Evolutionary conservation across 2,329 filamentous ascomycete species (phyloP).

Genomic region (Ceratocystiopsis minuta): DNA sequence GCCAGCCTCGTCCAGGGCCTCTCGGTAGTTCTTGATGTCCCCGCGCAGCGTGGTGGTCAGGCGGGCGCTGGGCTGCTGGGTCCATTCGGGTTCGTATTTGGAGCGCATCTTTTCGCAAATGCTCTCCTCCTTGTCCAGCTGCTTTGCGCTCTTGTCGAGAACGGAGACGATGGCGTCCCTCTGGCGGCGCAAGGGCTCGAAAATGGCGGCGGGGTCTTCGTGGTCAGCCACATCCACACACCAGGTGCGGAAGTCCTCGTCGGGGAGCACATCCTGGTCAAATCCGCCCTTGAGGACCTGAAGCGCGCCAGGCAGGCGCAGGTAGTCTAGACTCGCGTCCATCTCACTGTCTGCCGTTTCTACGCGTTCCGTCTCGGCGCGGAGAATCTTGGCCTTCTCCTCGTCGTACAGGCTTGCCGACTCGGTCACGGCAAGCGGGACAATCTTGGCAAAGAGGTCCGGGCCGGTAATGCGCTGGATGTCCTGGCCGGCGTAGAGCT

Average conservation of each 20-base stretch:
- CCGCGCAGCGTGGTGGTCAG: conserved; percentile 74
- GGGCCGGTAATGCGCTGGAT: conserved; percentile 94
- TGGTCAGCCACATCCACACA: conserved; percentile 83
- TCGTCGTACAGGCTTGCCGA: conserved; percentile 95
- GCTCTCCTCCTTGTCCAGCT: conserved; percentile 90
- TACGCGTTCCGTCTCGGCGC: conserved; percentile 84
- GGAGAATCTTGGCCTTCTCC: conserved; percentile 88
- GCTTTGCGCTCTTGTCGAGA: conserved; percentile 67
- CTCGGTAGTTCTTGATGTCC: conserved; percentile 74
- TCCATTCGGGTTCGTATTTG: conserved; percentile 93
- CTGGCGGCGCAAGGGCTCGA: conserved; percentile 61
- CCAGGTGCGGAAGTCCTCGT: conserved; percentile 86
- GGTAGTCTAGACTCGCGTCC: conserved; percentile 83
- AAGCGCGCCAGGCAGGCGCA: conserved; percentile 74
- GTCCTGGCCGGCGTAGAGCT: conserved; percentile 91
- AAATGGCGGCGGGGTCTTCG: conserved; percentile 58
- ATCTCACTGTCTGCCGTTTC: conserved; percentile 90
- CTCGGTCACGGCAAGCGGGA: conserved; percentile 89
- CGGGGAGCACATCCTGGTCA: conserved; percentile 72
- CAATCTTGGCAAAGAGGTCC: conserved; percentile 91
- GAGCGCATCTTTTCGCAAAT: conserved; percentile 98
- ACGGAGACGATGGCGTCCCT: conserved; percentile 56
- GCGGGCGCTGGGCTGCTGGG: conserved; percentile 82
- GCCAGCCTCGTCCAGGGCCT: conserved; percentile 76
- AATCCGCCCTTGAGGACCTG: conserved; percentile 86